Conservation (phyloP, 768 basidiomycete genomes). For the Suillus spraguei region DNA sequence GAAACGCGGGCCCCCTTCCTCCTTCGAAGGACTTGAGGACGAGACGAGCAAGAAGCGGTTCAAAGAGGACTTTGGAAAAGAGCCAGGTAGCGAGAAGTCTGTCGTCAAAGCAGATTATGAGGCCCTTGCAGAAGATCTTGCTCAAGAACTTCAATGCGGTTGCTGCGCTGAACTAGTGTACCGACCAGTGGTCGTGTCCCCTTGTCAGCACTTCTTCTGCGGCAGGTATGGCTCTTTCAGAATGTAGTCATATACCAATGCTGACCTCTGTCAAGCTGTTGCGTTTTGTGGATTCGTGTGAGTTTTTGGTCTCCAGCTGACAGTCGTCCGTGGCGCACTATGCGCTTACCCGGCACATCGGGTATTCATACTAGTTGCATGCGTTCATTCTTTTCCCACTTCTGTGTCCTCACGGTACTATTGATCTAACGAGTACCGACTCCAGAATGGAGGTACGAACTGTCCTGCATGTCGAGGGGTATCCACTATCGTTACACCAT, state of each 20-base stretch:
- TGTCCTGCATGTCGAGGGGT: slow-evolving; percentile 80
- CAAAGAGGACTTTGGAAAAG: slow-evolving; percentile 45
- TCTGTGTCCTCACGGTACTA: not conserved
- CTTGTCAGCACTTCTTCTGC: slow-evolving; percentile 91
- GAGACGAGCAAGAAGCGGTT: slow-evolving; percentile 60
- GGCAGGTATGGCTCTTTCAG: slow-evolving; percentile 60
- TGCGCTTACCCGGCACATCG: not conserved
- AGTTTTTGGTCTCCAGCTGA: slow-evolving; percentile 36
- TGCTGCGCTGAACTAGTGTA: slow-evolving; percentile 86
- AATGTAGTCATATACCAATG: slow-evolving; percentile 30
- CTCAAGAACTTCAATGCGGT: slow-evolving; percentile 80
- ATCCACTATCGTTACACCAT: slow-evolving; percentile 71
- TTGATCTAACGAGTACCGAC: slow-evolving; percentile 18
- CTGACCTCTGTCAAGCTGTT: slow-evolving; percentile 63
- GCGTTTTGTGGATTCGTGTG: slow-evolving; percentile 81
- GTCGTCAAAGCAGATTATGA: slow-evolving; percentile 25
- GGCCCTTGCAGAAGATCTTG: slow-evolving; percentile 59
- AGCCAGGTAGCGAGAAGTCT: slow-evolving; percentile 14
- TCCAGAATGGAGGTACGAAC: slow-evolving; percentile 80
- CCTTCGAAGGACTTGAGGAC: slow-evolving; percentile 51
- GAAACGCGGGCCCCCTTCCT: slow-evolving; percentile 66
- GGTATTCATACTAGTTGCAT: not conserved
- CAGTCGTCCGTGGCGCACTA: not conserved
- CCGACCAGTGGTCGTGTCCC: slow-evolving; percentile 77
- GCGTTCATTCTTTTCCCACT: not conserved